Base-by-base conservation (phyloP, 352 stramenopile genomes). In the Phytophthora meadii region DNA sequence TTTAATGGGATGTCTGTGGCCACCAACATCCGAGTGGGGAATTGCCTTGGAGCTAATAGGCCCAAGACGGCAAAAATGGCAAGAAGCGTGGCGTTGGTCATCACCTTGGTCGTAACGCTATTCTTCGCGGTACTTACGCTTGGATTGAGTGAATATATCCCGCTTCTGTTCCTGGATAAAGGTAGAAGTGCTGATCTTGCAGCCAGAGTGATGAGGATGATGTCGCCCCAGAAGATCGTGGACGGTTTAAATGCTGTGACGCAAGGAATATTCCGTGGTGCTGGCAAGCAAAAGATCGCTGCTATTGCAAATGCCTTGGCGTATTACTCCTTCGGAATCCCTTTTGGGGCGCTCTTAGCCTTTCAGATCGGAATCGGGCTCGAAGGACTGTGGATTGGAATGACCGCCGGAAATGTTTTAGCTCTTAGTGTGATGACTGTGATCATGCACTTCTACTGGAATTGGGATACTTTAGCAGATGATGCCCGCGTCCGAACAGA, bases 261-360 rank as follows among this genome's bases (percentile, higher is more conserved):
- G 3, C 79, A 90, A 54, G 83, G 81, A 17, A 70, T 92, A 41
- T 88, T 90, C 62, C 74, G 82, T 28, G 82, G 74, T 37, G 81
- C 72, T 15, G 86, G 87, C 5, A 61, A 24, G 14, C 84, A 94
- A 40, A 74, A 71, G 3, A 52, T 77, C 41, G 77, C 72, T 15
- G 77, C 84, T 1, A 63, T 72, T 27, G 67, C 76, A 0, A 92
- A 89, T 49, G 75, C 76, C 4, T 59, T 88, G 15, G 77, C 79
- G 4, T 94, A 90, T 56, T 96, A 93, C 60, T 44, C 67, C 1
- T 75, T 87, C 0, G 84, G 83, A 9, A 64, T 96, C 19, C 84
- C 88, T 4, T 6, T 92, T 0, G 84, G 73, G 0, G 77, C 80
- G 7, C 30, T 87, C 9, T 58, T 93, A 2, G 84, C 25, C 2